A percentile compares a stretch with the other conserved stretches of the same genome.
These are phyloP conservation scores for Gymnopilus dilepis DNA, from an alignment of 768 basidiomycete genomes.

Conservation along the genomic window DNA sequence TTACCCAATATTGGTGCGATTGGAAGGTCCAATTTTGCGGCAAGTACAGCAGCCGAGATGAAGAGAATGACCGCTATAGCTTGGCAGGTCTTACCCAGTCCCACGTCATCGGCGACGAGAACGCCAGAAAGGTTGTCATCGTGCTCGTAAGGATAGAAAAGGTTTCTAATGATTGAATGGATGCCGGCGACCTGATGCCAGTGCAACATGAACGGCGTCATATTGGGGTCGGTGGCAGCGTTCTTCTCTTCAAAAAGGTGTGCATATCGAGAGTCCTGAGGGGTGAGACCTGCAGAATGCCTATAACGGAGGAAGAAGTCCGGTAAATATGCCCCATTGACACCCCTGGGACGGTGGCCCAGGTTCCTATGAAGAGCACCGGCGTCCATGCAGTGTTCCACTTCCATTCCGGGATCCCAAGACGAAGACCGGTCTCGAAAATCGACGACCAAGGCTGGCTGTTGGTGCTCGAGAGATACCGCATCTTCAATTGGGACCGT, in stretches of 20 bases:
- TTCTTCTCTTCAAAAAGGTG: background rate
- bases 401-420: constrained; percentile 27
- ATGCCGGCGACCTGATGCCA: constrained; percentile 34
- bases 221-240: background rate
- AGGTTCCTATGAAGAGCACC: constrained; percentile 13
- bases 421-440: background rate
- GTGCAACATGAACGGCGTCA: constrained; percentile 17
- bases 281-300: constrained; percentile 22
- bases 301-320: constrained; percentile 25
- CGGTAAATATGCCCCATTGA: constrained; percentile 14
- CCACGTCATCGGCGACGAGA: constrained; percentile 35
- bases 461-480: background rate
- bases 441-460: background rate
- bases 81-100: constrained; percentile 37
- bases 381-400: constrained; percentile 17
- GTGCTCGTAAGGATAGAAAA: constrained; percentile 6
- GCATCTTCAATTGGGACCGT: background rate
- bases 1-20: constrained; percentile 10
- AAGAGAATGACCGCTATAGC: constrained; percentile 25
- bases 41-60: constrained; percentile 15
- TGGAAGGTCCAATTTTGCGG: background rate
- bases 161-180: constrained; percentile 21
- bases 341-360: too few species aligned
- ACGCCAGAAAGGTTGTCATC: constrained; percentile 11
- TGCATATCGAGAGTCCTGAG: constrained; percentile 21